These are phyloP conservation scores for Zygoascus ofunaensis DNA, from an alignment of 805 yeast species.

Conservation along the genomic window DNA sequence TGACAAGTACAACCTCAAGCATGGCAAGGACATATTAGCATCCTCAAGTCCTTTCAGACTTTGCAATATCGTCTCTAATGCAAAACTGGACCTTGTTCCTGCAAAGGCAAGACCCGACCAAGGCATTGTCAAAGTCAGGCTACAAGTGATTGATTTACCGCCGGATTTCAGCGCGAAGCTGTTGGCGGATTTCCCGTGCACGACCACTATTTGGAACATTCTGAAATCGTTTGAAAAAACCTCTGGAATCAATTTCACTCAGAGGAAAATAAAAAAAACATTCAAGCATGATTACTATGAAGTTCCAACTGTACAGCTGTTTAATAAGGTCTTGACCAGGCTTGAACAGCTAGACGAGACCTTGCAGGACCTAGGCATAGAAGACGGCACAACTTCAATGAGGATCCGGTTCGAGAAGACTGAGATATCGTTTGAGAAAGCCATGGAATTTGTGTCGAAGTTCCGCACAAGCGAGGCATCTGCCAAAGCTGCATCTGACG, in stretches of 20 bases:
- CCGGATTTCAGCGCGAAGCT: conserved; percentile 12
- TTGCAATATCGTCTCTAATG: conserved; percentile 16
- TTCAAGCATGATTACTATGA: conserved; percentile 13
- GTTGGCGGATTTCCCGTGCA: conserved; percentile 13
- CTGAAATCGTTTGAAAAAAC: conserved; percentile 17
- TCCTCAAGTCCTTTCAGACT: conserved; percentile 15
- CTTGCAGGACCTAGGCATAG: conserved; percentile 14
- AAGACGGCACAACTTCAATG: conserved; percentile 14
- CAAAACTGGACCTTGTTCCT: conserved; percentile 18
- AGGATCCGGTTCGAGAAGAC: conserved; percentile 16
- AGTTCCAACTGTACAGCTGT: conserved; percentile 17
- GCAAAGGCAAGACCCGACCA: conserved; percentile 3
- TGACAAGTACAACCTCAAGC: conserved; percentile 13
- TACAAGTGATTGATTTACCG: conserved; percentile 16
- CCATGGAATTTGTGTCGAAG: conserved; percentile 7
- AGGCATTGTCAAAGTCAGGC: conserved; percentile 9
- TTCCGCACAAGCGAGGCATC: conserved; percentile 2
- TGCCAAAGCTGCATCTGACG: background rate
- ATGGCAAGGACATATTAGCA: conserved; percentile 9
- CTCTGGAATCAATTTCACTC: conserved; percentile 20
- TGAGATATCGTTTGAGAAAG: conserved; percentile 11
- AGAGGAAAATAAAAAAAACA: conserved; percentile 7
- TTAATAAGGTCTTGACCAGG: conserved; percentile 10
- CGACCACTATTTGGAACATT: conserved; percentile 17
- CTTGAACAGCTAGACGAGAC: conserved; percentile 15